A percentile compares a stretch with the other conserved stretches of the same genome.
Conservation (phyloP, 2,329 filamentous ascomycete species). For the Colletotrichum nymphaeae region DNA sequence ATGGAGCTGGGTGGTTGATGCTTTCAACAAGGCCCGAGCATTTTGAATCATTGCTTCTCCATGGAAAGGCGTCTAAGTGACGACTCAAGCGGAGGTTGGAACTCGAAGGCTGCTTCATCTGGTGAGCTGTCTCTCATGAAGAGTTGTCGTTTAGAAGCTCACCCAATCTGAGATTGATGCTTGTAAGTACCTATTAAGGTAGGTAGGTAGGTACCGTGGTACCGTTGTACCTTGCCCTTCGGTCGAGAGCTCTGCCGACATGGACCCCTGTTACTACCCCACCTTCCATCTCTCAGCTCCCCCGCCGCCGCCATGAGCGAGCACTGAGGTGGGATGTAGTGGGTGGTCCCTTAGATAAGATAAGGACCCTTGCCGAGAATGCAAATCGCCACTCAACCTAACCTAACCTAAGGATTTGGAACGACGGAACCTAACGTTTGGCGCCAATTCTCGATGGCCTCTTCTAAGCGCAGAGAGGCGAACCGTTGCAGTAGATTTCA, state of each 20-base stretch:
- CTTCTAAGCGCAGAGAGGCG: not conserved
- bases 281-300: not conserved
- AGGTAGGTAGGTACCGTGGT: too few species aligned
- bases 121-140: too few species aligned
- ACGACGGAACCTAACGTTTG: not conserved
- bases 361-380: constrained; percentile 32
- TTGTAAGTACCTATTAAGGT: not conserved
- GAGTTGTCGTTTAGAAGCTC: not conserved
- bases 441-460: constrained; percentile 9
- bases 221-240: not conserved
- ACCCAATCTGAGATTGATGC: not conserved
- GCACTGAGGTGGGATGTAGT: too few species aligned
- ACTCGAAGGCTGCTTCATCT: too few species aligned
- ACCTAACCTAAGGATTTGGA: not conserved
- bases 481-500: not conserved
- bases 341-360: constrained; percentile 28
- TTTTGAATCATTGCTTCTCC: too few species aligned
- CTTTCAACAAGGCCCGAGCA: too few species aligned
- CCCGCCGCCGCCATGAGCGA: not conserved
- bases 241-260: not conserved
- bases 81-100: too few species aligned
- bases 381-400: constrained; percentile 25
- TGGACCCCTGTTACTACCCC: constrained; percentile 17
- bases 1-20: too few species aligned
- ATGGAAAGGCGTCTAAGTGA: too few species aligned